phyloP scores from a whole-genome alignment of 164 flowering plant species.

The Sextonia rubra region DNA sequence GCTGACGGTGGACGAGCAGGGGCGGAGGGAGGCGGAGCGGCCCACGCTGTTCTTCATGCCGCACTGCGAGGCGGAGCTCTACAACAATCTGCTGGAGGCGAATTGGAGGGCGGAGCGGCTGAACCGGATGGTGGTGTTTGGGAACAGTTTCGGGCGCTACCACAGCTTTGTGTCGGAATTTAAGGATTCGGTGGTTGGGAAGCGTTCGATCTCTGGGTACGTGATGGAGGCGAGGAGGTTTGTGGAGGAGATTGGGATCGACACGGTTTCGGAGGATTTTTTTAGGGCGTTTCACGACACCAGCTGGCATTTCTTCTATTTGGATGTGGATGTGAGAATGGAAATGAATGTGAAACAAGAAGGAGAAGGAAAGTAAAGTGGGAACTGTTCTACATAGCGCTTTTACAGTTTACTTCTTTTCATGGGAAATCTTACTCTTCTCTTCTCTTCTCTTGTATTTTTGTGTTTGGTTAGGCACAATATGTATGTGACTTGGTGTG shows the following conservation, averaged over 20 bases:
- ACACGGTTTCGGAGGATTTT: constrained; percentile 48
- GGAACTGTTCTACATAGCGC: too few species aligned
- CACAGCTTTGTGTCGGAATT: constrained; percentile 28
- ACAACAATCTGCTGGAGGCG: constrained; percentile 57
- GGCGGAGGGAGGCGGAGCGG: constrained; percentile 44
- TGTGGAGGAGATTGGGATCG: constrained; percentile 40
- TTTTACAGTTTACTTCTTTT: too few species aligned
- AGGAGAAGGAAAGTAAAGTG: too few species aligned
- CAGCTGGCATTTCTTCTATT: constrained; percentile 80
- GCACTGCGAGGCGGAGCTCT: constrained; percentile 74
- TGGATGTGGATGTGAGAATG: constrained; percentile 15
- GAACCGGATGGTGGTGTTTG: constrained; percentile 51
- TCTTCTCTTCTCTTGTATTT: too few species aligned
- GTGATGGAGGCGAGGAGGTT: constrained; percentile 40
- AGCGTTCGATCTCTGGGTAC: constrained; percentile 34
- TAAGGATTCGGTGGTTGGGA: constrained; percentile 23
- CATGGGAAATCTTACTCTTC: too few species aligned
- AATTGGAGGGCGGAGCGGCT: constrained; percentile 28
- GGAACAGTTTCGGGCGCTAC: constrained; percentile 67
- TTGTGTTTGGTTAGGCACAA: too few species aligned
- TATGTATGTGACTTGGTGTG: too few species aligned
- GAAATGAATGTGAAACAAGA: background rate
- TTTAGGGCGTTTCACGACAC: constrained; percentile 69
- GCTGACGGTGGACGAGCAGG: constrained; percentile 62
- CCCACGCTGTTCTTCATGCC: constrained; percentile 91